Percentiles rank a stretch among this genome's conserved stretches.
Conservation (phyloP, 306 rosid genomes). For the Dryas octopetala region DNA sequence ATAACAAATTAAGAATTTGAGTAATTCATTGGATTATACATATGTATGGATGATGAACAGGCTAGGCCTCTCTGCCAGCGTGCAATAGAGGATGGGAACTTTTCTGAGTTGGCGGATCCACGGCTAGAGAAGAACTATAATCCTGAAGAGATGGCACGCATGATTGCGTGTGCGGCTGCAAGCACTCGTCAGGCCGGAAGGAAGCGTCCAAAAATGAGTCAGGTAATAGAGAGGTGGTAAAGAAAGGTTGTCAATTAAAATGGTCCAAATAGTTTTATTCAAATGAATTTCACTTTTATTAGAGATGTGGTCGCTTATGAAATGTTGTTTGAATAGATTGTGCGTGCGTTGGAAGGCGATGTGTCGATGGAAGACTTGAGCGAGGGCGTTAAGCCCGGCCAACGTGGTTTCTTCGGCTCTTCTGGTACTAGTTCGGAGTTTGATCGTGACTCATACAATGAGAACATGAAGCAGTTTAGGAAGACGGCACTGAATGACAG, state of each 20-base stretch:
- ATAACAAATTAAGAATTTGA: background rate
- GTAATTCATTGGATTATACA: background rate
- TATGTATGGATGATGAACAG: slow-evolving; percentile 35
- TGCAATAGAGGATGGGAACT: slow-evolving; percentile 46
- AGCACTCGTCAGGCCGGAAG: slow-evolving; percentile 67
- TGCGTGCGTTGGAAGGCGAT: slow-evolving; percentile 79
- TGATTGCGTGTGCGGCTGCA: slow-evolving; percentile 79
- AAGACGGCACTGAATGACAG: slow-evolving; percentile 41
- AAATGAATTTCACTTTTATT: background rate
- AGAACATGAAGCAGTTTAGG: slow-evolving; percentile 55
- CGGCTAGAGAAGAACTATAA: slow-evolving; percentile 50
- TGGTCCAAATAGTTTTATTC: background rate
- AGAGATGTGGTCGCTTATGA: too few species aligned
- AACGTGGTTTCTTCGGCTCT: slow-evolving; percentile 24
- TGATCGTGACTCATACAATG: slow-evolving; percentile 43
- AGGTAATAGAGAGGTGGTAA: slow-evolving; percentile 35
- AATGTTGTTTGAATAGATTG: slow-evolving; percentile 41
- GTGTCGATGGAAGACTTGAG: slow-evolving; percentile 58
- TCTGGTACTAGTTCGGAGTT: slow-evolving; percentile 22
- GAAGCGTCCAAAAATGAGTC: slow-evolving; percentile 85
- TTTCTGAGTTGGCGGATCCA: slow-evolving; percentile 55
- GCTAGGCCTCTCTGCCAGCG: slow-evolving; percentile 65
- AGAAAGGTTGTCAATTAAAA: background rate
- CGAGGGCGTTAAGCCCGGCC: slow-evolving; percentile 54
- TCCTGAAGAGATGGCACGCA: slow-evolving; percentile 51